Evolutionary conservation across 2,329 filamentous ascomycete species (phyloP), one percentile per base, ranked within the genome.

Genomic region (Pyrenophora seminiperda): DNA sequence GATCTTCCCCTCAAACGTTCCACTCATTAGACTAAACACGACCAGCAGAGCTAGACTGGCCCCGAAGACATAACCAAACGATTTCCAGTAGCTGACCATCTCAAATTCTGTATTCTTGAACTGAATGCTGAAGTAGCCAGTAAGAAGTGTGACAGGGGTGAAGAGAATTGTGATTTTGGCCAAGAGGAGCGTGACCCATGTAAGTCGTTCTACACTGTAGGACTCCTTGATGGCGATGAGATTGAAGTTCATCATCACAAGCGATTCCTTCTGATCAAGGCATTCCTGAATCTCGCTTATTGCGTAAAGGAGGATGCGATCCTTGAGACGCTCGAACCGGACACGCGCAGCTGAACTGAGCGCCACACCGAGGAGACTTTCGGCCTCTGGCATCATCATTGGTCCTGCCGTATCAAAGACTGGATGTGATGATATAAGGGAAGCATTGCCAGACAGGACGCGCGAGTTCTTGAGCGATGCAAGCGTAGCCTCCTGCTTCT

Each of bases 91-190:
- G 34, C 83, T 81, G 47, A 71, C 78, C 11, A 80, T 73, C 0
- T 81, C 83, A 71, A 88, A 90, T 40, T 81, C 77, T 7, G 85
- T 73, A 3, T 82, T 80, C 6, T 76, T 72, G 41, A 90, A 81
- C 66, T 89, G 81, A 1, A 86, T 80, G 5, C 84, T 86, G 68
- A 90, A 91, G 71, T 90, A 91, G 24, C 79, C 83, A 3, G 87
- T 90, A 83, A 91, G 85, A 40, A 91, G 79, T 58, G 82, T 87
- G 53, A 91, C 86, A 0, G 88, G 88, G 47, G 91, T 78, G 73
- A 91, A 91, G 42, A 91, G 77, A 32, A 91, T 88, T 10, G 85
- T 89, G 5, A 88, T 83, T 67, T 91, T 91, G 38, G 87, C 87
- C 9, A 91, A 77, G 4, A 91, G 75, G 4, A 90, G 83, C 3